Base-by-base conservation (phyloP, 2,329 filamentous ascomycete genomes). In the Onygenales sp. region DNA sequence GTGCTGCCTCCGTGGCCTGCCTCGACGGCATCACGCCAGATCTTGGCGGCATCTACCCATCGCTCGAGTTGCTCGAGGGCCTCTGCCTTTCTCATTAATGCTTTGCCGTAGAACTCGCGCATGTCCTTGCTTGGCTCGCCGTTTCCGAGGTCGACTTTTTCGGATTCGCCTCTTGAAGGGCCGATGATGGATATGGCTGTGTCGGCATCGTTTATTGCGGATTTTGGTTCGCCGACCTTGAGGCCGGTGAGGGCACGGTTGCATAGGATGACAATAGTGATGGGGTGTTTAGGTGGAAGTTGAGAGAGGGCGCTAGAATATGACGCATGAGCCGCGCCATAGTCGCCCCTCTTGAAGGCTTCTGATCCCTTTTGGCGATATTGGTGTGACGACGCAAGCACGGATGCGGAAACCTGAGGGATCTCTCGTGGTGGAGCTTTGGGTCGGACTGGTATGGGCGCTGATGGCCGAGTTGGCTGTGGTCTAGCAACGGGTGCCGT, bases 291-390 rank as follows among this genome's bases (percentile, higher is more conserved):
- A 11, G 81, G 70, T 1, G 93, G 93, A 35, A 98, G 76, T 39
- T 83, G 81, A 1, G 79, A 74, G 2, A 98, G 75, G 1, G 93
- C 89, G 33, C 81, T 80, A 0, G 87, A 83, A 69, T 97, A 98
- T 1, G 86, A 85, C 17, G 83, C 78, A 63, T 96, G 89, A 0
- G 93, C 93, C 8, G 87, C 80, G 14, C 88, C 86, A 68, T 89
- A 98, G 69, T 98, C 93, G 36, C 93, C 93, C 38, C 89, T 83
- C 71, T 96, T 97, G 74, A 95, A 97, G 59, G 94, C 87, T 51
- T 87, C 85, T 8, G 90, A 89, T 14, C 92, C 93, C 58, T 85
- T 84, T 47, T 85, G 78, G 11, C 93, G 86, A 62, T 93, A 82
- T 46, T 82, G 79, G n/a, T 86, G 85, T 8, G 89, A 95, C 3